phyloP scores from a whole-genome alignment of 1,284 basidiomycete species.

The Takashimella koratensis region DNA sequence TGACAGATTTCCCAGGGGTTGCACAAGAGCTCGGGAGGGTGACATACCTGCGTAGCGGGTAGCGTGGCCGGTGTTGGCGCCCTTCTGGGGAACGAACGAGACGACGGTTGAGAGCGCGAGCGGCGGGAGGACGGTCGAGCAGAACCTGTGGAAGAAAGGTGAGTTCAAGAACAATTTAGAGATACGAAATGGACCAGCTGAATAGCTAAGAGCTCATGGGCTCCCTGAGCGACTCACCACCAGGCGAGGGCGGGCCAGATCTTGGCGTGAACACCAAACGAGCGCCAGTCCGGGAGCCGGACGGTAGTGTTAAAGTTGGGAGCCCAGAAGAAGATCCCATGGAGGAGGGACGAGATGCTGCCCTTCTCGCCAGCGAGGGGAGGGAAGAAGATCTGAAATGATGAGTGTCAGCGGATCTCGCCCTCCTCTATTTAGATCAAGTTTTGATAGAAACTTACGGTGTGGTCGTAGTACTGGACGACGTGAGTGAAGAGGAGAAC shows the following conservation, averaged over 20 bases:
- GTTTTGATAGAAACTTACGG: conserved; percentile 9
- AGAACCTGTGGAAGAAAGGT: conserved; percentile 29
- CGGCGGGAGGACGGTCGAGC: conserved; percentile 42
- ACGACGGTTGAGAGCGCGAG: conserved; percentile 38
- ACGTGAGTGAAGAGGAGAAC: conserved; percentile 34
- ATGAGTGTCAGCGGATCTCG: background rate
- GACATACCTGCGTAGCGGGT: conserved; percentile 33
- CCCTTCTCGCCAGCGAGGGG: conserved; percentile 25
- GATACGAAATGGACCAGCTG: too few species aligned
- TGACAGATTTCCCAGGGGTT: too few species aligned
- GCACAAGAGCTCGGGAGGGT: too few species aligned
- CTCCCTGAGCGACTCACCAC: conserved; percentile 46
- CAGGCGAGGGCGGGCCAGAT: conserved; percentile 40
- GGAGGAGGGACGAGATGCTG: conserved; percentile 30
- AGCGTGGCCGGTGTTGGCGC: conserved; percentile 14
- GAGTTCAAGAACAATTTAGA: background rate
- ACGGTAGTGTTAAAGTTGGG: conserved; percentile 31
- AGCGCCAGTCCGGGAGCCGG: conserved; percentile 28
- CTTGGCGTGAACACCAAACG: conserved; percentile 19
- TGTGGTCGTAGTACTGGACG: conserved; percentile 37
- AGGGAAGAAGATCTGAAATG: conserved; percentile 32
- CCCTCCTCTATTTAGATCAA: background rate
- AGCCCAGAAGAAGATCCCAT: conserved; percentile 40
- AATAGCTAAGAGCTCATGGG: too few species aligned
- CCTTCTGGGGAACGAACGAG: conserved; percentile 39